Conservation (phyloP, 345 rosid species). For the Reutealis trisperma region DNA sequence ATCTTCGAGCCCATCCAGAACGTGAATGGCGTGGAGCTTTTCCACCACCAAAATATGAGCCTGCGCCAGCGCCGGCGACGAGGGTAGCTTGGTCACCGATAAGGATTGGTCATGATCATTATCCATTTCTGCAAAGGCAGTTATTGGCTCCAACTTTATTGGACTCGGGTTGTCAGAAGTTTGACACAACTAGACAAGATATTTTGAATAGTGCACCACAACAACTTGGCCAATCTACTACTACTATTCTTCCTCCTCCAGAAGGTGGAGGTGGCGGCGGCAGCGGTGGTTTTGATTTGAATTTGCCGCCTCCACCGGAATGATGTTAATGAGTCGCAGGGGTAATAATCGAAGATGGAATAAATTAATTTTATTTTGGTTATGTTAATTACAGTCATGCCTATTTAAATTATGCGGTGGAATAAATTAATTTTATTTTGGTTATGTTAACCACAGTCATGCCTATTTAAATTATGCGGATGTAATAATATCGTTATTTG, state of each 20-base stretch:
- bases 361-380: no score
- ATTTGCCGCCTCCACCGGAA: background rate
- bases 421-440: no score
- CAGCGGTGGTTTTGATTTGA: background rate
- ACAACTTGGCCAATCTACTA: background rate
- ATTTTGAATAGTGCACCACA: background rate
- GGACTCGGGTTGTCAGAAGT: background rate
- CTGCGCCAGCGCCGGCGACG: no score
- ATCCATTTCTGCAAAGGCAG: background rate
- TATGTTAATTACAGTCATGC: no score
- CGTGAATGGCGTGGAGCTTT: conserved; percentile 18
- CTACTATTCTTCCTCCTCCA: background rate
- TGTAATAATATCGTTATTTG: no score
- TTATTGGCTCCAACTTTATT: conserved; percentile 9
- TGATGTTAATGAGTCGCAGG: background rate
- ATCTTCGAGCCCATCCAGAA: conserved; percentile 18
- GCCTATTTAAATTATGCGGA: no score
- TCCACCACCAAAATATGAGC: conserved; percentile 8
- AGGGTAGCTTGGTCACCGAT: background rate
- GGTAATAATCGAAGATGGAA: no score
- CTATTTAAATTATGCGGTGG: no score
- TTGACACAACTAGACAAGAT: background rate
- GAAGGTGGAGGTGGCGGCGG: background rate
- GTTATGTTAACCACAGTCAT: no score
- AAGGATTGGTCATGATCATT: background rate